phyloP scores from a whole-genome alignment of 768 basidiomycete species.

The Suillus clintonianus region DNA sequence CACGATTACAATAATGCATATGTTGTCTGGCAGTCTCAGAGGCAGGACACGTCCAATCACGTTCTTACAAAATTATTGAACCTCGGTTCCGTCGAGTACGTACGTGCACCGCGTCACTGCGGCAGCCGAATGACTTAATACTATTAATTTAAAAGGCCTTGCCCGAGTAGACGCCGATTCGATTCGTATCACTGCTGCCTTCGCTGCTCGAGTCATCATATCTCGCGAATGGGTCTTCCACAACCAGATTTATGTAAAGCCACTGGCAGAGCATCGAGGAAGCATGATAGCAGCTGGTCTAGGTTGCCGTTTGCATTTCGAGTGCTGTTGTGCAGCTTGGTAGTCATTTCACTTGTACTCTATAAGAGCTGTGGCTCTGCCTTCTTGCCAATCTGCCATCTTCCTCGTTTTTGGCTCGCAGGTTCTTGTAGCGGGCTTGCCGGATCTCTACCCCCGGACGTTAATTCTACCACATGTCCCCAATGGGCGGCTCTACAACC shows the following conservation, averaged over 20 bases:
- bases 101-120: too few relatives aligned
- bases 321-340: background rate
- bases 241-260: background rate
- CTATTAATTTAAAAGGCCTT: too few relatives aligned
- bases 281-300: background rate
- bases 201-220: background rate
- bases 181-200: too few relatives aligned
- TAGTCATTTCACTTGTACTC: background rate
- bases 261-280: background rate
- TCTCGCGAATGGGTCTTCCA: background rate
- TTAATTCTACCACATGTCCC: constrained; percentile 24
- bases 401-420: background rate
- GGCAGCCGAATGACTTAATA: too few relatives aligned
- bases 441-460: background rate
- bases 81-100: background rate
- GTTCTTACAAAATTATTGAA: background rate
- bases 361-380: background rate
- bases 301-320: background rate
- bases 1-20: background rate
- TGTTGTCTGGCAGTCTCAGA: too few relatives aligned
- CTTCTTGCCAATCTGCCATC: background rate
- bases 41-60: background rate
- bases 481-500: constrained; percentile 33
- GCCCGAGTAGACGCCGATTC: too few relatives aligned
- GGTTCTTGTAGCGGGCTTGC: background rate